These are phyloP conservation scores for Aspergillus fumigatus DNA, from an alignment of 2,329 filamentous ascomycete species.

Conservation along the genomic window DNA sequence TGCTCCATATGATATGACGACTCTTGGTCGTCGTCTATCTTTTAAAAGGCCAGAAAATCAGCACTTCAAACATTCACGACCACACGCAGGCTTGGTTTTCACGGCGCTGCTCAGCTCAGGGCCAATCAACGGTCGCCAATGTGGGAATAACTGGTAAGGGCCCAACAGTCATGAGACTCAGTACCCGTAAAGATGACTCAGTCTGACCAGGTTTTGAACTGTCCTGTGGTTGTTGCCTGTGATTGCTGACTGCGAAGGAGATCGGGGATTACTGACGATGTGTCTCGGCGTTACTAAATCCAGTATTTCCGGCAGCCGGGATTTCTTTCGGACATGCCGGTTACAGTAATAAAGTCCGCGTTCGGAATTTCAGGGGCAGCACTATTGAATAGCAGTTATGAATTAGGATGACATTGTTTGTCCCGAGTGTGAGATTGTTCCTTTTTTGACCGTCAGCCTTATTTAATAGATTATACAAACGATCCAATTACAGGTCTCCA, in stretches of 20 bases:
- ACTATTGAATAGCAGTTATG: too few relatives aligned
- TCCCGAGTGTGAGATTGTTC: too few relatives aligned
- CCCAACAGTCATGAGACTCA: background rate
- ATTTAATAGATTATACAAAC: too few relatives aligned
- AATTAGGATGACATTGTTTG: too few relatives aligned
- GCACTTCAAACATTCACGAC: background rate
- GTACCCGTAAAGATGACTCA: background rate
- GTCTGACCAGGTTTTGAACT: background rate
- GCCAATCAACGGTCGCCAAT: background rate
- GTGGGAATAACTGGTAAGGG: background rate
- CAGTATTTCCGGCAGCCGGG: background rate
- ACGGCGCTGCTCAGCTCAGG: background rate
- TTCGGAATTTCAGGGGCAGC: background rate
- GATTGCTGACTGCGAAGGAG: background rate
- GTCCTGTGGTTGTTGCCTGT: background rate
- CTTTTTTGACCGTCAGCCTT: too few relatives aligned
- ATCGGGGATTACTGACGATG: background rate
- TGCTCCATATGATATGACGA: background rate
- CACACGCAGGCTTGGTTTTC: background rate
- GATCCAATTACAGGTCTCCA: too few relatives aligned
- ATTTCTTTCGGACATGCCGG: constrained; percentile 1
- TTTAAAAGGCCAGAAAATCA: background rate
- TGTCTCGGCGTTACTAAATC: constrained; percentile 2
- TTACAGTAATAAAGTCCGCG: background rate
- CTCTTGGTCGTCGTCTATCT: background rate